A percentile compares a stretch with the other conserved stretches of the same genome.
These are phyloP conservation scores for Ogataea naganishii DNA, from an alignment of 805 yeast genomes.

Conservation along the genomic window DNA sequence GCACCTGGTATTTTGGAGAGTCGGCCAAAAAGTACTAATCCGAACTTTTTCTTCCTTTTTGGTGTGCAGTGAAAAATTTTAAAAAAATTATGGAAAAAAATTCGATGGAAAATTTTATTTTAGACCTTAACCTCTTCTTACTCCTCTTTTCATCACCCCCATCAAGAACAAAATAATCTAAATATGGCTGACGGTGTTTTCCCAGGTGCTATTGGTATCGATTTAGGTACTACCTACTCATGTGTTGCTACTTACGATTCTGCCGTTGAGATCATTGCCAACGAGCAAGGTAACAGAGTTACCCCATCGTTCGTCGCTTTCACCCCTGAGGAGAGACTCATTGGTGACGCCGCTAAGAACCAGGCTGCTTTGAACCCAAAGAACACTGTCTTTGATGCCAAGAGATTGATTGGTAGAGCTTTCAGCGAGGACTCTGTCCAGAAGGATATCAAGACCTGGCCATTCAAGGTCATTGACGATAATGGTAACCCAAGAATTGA, in stretches of 20 bases:
- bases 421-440: conserved; percentile 70
- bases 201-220: conserved; percentile 99
- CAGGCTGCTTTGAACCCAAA: conserved; percentile 75
- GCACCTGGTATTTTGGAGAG: too few relatives aligned
- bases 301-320: conserved; percentile 78
- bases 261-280: conserved; percentile 72
- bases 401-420: conserved; percentile 76
- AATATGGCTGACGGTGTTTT: conserved; percentile 96
- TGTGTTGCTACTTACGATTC: conserved; percentile 76
- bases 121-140: conserved; percentile 7
- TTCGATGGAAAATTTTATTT: too few relatives aligned
- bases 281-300: conserved; percentile 82
- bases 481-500: conserved; percentile 61
- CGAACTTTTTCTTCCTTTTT: not conserved
- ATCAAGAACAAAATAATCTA: conserved; percentile 5
- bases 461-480: conserved; percentile 61
- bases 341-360: conserved; percentile 79
- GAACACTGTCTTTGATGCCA: conserved; percentile 76
- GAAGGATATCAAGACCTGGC: conserved; percentile 89
- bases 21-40: too few relatives aligned
- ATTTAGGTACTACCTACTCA: conserved; percentile 81
- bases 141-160: not conserved
- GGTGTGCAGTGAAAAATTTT: conserved; percentile 1
- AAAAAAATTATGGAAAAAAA: too few relatives aligned
- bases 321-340: conserved; percentile 70